Conservation (phyloP, 176 grass and related monocot genomes). For the Secale cereale region DNA sequence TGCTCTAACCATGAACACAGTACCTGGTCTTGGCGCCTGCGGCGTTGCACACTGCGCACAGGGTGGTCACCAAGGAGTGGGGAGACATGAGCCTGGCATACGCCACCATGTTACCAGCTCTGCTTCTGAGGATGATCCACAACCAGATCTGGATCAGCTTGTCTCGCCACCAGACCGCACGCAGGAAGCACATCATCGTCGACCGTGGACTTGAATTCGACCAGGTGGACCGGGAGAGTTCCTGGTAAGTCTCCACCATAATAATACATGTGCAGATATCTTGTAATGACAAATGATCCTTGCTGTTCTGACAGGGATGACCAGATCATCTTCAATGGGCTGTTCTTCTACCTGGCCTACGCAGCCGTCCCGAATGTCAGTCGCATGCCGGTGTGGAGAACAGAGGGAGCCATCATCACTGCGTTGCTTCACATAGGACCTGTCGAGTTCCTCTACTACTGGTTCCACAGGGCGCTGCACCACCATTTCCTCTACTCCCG, state of each 20-base stretch:
- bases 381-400: constrained; percentile 59
- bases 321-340: constrained; percentile 81
- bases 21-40: constrained; percentile 76
- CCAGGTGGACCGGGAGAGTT: constrained; percentile 82
- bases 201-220: constrained; percentile 84
- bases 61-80: constrained; percentile 51
- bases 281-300: not conserved
- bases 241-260: constrained; percentile 50
- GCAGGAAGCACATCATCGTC: constrained; percentile 73
- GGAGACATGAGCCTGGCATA: constrained; percentile 35
- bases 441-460: constrained; percentile 95
- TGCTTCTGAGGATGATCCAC: constrained; percentile 78
- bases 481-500: constrained; percentile 93
- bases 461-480: constrained; percentile 86
- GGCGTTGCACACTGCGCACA: constrained; percentile 37
- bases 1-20: constrained; percentile 35
- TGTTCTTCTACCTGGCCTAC: constrained; percentile 54
- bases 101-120: constrained; percentile 36
- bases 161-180: constrained; percentile 69
- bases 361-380: constrained; percentile 9
- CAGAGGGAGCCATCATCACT: constrained; percentile 51
- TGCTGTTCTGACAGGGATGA: constrained; percentile 63
- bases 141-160: constrained; percentile 87
- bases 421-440: constrained; percentile 57
- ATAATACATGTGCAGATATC: not conserved